phyloP scores from a whole-genome alignment of 2,329 filamentous ascomycete species.

The Calonectria hawksworthii region DNA sequence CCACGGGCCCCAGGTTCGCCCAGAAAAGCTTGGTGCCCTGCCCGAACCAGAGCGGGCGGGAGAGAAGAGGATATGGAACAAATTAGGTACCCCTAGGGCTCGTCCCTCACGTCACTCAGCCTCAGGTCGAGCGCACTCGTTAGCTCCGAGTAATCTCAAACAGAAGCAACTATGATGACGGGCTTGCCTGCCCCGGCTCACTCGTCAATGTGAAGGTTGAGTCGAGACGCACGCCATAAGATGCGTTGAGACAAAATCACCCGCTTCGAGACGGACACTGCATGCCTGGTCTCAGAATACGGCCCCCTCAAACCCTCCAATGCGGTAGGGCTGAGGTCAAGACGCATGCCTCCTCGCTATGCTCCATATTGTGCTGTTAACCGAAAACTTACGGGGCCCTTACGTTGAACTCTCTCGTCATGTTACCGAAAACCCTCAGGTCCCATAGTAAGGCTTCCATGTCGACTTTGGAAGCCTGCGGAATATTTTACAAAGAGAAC shows the following conservation, averaged over 20 bases:
- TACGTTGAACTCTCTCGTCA: neutral
- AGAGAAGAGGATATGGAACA: slow-evolving; percentile 10
- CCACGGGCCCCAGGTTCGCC: slow-evolving; percentile 13
- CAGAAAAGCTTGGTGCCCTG: neutral
- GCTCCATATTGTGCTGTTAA: neutral
- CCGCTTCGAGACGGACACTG: neutral
- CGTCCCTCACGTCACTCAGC: slow-evolving; percentile 10
- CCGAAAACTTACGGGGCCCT: slow-evolving; percentile 7
- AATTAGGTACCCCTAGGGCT: slow-evolving; percentile 11
- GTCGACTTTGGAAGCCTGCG: neutral
- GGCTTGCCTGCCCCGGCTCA: neutral
- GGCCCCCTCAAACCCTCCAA: neutral
- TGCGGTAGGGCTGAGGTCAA: slow-evolving; percentile 12
- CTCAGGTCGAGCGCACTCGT: slow-evolving; percentile 9
- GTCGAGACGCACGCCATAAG: slow-evolving; percentile 4
- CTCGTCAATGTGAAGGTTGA: neutral
- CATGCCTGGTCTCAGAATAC: neutral
- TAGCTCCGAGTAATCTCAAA: slow-evolving; percentile 13
- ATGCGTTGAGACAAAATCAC: slow-evolving; percentile 7
- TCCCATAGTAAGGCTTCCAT: neutral
- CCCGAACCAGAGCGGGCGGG: neutral
- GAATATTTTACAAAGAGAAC: neutral
- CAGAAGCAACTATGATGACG: slow-evolving; percentile 13
- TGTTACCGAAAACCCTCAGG: neutral
- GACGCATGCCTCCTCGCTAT: neutral